phyloP scores from a whole-genome alignment of 2,329 filamentous ascomycete species.

The Dendryphion nanum region DNA sequence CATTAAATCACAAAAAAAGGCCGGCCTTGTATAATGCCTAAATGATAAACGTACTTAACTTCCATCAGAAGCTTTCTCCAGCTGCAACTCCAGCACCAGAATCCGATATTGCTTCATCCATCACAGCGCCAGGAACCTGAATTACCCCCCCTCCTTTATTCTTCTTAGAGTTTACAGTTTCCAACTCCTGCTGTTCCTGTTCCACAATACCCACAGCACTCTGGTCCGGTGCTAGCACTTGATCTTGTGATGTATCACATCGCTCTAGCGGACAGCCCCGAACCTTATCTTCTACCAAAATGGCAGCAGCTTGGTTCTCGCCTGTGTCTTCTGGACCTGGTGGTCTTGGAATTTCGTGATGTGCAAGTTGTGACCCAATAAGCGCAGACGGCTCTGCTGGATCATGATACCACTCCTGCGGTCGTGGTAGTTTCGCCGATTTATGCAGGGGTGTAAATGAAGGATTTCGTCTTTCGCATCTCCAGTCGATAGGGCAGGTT shows the following conservation, averaged over 20 bases:
- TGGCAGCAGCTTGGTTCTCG: not conserved
- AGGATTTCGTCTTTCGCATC: too few species aligned
- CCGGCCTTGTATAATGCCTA: too few species aligned
- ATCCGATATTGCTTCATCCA: not conserved
- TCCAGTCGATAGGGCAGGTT: too few species aligned
- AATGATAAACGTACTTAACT: too few species aligned
- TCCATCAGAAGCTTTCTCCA: too few species aligned
- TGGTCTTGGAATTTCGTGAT: not conserved
- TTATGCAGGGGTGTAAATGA: too few species aligned
- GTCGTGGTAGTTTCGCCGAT: too few species aligned
- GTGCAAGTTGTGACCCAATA: conserved; percentile 2
- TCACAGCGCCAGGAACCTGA: not conserved
- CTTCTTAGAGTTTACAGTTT: too few species aligned
- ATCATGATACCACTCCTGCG: not conserved
- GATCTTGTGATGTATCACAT: too few species aligned
- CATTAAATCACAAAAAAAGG: too few species aligned
- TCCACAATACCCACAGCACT: not conserved
- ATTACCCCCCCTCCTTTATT: not conserved
- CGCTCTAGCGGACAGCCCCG: too few species aligned
- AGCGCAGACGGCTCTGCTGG: conserved; percentile 2
- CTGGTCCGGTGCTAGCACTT: not conserved
- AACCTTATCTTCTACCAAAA: too few species aligned
- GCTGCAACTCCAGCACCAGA: not conserved
- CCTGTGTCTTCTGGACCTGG: not conserved
- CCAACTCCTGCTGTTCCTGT: not conserved